A percentile compares a stretch with the other conserved stretches of the same genome.
phyloP scores from a whole-genome alignment of 2,329 filamentous ascomycete species.

The Aspergillus nomiae region DNA sequence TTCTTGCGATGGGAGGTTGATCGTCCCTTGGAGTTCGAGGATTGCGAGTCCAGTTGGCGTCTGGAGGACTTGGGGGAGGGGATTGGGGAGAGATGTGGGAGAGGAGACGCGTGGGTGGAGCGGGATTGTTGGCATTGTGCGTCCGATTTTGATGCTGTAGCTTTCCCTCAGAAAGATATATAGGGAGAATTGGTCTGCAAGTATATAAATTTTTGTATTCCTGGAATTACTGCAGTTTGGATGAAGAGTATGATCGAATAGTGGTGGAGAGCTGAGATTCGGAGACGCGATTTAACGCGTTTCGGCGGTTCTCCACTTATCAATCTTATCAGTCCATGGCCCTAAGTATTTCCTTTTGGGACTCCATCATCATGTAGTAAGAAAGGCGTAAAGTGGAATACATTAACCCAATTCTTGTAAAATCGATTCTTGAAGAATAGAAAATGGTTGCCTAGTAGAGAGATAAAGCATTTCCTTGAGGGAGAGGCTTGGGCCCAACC shows the following conservation, averaged over 20 bases:
- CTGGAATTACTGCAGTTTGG: background rate
- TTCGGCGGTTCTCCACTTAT: background rate
- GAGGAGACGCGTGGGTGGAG: constrained; percentile 34
- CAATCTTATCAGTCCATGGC: background rate
- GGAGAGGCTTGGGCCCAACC: too few relatives aligned
- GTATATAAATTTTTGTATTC: background rate
- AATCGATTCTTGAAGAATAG: background rate
- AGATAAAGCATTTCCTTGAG: too few relatives aligned
- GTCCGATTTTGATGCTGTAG: background rate
- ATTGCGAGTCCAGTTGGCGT: constrained; percentile 88
- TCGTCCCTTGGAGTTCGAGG: constrained; percentile 87
- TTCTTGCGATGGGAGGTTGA: constrained; percentile 68
- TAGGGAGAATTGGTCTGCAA: background rate
- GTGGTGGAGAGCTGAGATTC: background rate
- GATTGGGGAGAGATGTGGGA: constrained; percentile 43
- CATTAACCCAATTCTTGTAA: background rate
- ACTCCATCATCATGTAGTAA: background rate
- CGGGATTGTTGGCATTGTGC: constrained; percentile 45
- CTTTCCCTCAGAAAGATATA: background rate
- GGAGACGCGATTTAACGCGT: background rate
- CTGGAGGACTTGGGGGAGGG: constrained; percentile 79
- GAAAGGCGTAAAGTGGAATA: background rate
- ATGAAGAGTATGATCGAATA: background rate
- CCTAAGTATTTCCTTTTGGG: background rate
- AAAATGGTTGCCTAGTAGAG: too few relatives aligned